Evolutionary conservation across 345 rosid genomes (phyloP).

Genomic region (Carallia pectinifolia): DNA sequence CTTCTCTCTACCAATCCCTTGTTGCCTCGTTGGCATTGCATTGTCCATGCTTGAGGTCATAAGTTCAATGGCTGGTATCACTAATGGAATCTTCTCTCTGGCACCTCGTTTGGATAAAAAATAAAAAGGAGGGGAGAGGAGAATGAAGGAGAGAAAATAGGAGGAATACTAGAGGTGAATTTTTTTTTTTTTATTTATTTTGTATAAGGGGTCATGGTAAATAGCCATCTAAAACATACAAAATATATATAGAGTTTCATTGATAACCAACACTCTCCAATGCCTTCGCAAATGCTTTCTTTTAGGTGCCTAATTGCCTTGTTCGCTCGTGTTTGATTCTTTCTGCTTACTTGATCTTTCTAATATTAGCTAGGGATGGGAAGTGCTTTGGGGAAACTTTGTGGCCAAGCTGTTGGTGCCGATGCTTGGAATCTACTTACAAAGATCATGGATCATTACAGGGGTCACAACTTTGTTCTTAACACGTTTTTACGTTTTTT

Average conservation of each 20-base stretch:
- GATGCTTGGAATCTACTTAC: constrained; percentile 57
- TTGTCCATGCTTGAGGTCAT: no score
- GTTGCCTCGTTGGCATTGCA: no score
- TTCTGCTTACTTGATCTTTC: background rate
- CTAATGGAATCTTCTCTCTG: no score
- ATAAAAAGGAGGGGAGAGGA: no score
- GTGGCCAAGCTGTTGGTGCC: constrained; percentile 64
- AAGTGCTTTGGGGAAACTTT: constrained; percentile 58
- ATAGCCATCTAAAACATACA: background rate
- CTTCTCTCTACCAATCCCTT: no score
- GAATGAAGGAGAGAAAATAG: no score
- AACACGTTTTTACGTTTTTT: constrained; percentile 34
- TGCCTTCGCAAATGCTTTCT: background rate
- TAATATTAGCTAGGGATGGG: constrained; percentile 54
- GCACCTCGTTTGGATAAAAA: no score
- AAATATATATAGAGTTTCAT: background rate
- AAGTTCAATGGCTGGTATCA: no score
- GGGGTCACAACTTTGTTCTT: constrained; percentile 40
- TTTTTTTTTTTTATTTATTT: constrained; percentile 5
- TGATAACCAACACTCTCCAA: no score
- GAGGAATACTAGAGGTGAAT: no score
- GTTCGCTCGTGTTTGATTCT: background rate
- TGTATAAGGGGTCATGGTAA: constrained; percentile 50
- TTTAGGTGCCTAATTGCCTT: background rate
- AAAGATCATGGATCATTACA: constrained; percentile 48